phyloP scores from a whole-genome alignment of 768 basidiomycete species.

The Mycena alexandri region DNA sequence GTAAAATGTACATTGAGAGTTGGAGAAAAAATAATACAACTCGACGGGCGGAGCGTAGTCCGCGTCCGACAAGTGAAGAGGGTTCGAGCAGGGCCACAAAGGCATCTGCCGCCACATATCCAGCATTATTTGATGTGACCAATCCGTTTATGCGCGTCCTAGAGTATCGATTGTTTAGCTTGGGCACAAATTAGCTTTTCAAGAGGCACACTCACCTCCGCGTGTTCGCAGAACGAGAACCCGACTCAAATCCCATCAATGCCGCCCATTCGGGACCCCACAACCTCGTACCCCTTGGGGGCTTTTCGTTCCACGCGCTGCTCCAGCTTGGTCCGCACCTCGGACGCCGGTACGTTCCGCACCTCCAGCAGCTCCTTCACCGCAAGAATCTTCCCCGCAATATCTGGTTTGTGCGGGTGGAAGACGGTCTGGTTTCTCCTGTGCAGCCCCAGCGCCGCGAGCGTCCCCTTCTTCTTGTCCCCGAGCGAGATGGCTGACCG shows the following conservation, averaged over 20 bases:
- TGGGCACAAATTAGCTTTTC: too few relatives aligned
- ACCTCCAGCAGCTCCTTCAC: slow-evolving; percentile 95
- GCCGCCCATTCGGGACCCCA: slow-evolving; percentile 45
- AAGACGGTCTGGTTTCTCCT: slow-evolving; percentile 89
- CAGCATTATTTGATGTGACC: background rate
- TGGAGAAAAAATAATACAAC: slow-evolving; percentile 14
- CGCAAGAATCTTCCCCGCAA: slow-evolving; percentile 86
- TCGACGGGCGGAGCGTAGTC: background rate
- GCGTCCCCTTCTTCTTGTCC: slow-evolving; percentile 75
- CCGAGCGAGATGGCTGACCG: slow-evolving; percentile 91
- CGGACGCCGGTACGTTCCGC: slow-evolving; percentile 78
- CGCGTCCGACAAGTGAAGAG: background rate
- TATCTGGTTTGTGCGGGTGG: slow-evolving; percentile 76
- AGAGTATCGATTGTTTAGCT: background rate
- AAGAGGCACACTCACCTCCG: background rate
- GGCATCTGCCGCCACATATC: background rate
- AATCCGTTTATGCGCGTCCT: slow-evolving; percentile 6
- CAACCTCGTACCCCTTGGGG: slow-evolving; percentile 75
- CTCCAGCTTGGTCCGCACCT: slow-evolving; percentile 78
- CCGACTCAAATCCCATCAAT: slow-evolving; percentile 23
- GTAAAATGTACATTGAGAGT: slow-evolving; percentile 18
- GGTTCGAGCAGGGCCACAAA: background rate
- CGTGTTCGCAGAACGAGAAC: background rate
- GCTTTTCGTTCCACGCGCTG: slow-evolving; percentile 77
- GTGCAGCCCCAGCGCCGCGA: slow-evolving; percentile 87